A percentile compares a stretch with the other conserved stretches of the same genome.
Evolutionary conservation across 164 flowering plant genomes (phyloP).

Genomic region (Nymphaea colorata): DNA sequence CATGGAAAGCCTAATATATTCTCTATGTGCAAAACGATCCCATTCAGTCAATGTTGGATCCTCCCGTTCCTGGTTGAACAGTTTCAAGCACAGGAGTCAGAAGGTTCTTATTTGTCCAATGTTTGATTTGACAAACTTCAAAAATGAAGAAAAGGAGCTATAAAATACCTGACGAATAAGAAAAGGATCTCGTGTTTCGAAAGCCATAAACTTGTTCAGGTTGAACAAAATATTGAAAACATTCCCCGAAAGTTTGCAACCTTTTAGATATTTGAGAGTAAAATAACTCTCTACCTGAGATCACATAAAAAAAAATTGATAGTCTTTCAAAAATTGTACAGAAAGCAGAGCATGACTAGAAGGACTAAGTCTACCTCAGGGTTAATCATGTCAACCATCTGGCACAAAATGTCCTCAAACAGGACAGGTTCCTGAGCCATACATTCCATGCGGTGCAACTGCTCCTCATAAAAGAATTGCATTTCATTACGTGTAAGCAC

Average conservation of each 20-base stretch:
- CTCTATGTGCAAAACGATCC: slow-evolving; percentile 98
- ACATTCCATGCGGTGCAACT: slow-evolving; percentile 97
- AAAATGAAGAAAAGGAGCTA: too few species aligned
- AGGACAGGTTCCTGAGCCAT: slow-evolving; percentile 96
- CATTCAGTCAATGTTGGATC: slow-evolving; percentile 97
- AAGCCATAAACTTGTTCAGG: slow-evolving; percentile 92
- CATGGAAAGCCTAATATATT: slow-evolving; percentile 94
- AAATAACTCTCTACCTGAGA: too few species aligned
- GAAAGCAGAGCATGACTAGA: not conserved
- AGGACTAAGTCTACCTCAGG: slow-evolving; percentile 46
- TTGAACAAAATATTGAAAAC: slow-evolving; percentile 92
- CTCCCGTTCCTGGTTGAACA: slow-evolving; percentile 52
- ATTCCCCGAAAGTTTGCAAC: slow-evolving; percentile 79
- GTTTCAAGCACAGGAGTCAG: too few species aligned
- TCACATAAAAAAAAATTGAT: too few species aligned
- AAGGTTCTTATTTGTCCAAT: too few species aligned
- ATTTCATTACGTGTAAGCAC: slow-evolving; percentile 77
- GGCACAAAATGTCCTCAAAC: slow-evolving; percentile 92
- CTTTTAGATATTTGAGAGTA: slow-evolving; percentile 38
- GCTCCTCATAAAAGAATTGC: slow-evolving; percentile 98
- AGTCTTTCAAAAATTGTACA: too few species aligned
- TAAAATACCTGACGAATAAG: slow-evolving; percentile 80
- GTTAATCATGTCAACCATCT: slow-evolving; percentile 91
- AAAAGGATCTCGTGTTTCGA: slow-evolving; percentile 94
- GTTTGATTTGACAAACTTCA: too few species aligned